Evolutionary conservation across 2,329 filamentous ascomycete genomes (phyloP), one percentile per base, ranked within the genome.

Genomic region (Aspergillus costaricaensis): DNA sequence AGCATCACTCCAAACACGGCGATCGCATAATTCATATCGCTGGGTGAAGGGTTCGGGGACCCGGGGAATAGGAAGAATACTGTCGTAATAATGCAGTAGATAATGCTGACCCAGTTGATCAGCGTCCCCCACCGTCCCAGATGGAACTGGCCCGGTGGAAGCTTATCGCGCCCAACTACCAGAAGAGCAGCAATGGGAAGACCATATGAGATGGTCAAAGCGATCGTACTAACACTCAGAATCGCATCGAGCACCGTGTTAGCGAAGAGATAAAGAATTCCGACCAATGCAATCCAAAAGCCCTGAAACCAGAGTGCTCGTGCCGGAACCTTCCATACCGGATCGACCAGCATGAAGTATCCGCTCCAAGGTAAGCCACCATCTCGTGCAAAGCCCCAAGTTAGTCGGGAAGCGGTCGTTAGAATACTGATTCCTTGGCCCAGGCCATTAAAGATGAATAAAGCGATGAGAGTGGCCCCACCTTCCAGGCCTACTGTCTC

Each of bases 11-110:
- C 83, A 64, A 85, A 85, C 3, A 85, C 83, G 1, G 80, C 83
- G 64, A 85, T 84, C 6, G 83, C 83, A 67, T 80, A 85, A 67
- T 85, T 85, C 83, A 85, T 85, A 62, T 85, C 81, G 15, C 73
- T 72, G 0, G 75, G 68, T 0, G 75, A 62, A 0, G 83, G 82
- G 55, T 78, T 77, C 0, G 82, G 83, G 0, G 62, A 63, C 0
- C 70, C 69, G 0, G 83, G 83, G 63, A 85, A 85, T 70, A 85
- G 82, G 76, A 85, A 85, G 68, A 85, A 84, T 15, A 85, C 74
- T 0, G 82, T 83, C 3, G 82, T 84, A 44, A 85, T 67, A 50
- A 66, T 69, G 67, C 82, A 85, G 70, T 85, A 85, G 5, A 83
- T 66, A n/a, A 85, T 68, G 2, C 81, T 82, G 32, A 84, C 64